Evolutionary conservation across 2,329 filamentous ascomycete genomes (phyloP).

Genomic region (Aspergillus sclerotialis): DNA sequence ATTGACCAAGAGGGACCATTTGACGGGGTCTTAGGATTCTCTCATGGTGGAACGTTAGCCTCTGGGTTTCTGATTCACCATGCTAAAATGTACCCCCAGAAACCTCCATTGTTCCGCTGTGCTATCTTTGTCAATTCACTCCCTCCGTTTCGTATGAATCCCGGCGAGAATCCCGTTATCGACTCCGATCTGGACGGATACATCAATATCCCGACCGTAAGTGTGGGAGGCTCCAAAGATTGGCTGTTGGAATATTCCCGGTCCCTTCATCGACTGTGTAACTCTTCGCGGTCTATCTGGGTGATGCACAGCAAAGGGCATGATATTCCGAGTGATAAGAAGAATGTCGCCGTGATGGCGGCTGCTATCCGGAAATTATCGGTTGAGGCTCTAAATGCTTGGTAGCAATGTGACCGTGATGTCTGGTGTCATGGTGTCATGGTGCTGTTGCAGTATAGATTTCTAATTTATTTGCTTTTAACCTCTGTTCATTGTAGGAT

Average conservation of each 20-base stretch:
- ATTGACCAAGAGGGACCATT: constrained; percentile 22
- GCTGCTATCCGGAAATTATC: constrained; percentile 15
- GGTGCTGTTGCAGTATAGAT: too few species aligned
- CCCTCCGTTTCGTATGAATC: constrained; percentile 24
- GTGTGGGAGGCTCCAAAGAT: constrained; percentile 18
- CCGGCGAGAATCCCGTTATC: constrained; percentile 12
- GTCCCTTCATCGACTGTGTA: constrained; percentile 17
- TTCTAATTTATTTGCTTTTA: too few species aligned
- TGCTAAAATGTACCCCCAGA: constrained; percentile 15
- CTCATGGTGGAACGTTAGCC: constrained; percentile 27
- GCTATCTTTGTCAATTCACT: constrained; percentile 27
- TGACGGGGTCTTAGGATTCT: constrained; percentile 30
- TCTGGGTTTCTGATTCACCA: constrained; percentile 22
- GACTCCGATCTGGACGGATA: constrained; percentile 18
- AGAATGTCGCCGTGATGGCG: constrained; percentile 17
- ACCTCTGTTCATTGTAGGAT: too few species aligned
- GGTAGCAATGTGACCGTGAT: too few species aligned
- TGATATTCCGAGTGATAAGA: constrained; percentile 18
- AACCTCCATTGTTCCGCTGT: constrained; percentile 20
- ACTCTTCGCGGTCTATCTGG: constrained; percentile 12
- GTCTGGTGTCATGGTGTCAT: too few species aligned
- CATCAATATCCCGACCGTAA: constrained; percentile 19
- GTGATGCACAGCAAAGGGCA: constrained; percentile 20
- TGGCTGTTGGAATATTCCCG: constrained; percentile 18
- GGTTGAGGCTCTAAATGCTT: too few species aligned